Percentiles rank a stretch among this genome's conserved stretches.
phyloP scores from a whole-genome alignment of 108 stramenopile species.

The Skeletonema marinoi region DNA sequence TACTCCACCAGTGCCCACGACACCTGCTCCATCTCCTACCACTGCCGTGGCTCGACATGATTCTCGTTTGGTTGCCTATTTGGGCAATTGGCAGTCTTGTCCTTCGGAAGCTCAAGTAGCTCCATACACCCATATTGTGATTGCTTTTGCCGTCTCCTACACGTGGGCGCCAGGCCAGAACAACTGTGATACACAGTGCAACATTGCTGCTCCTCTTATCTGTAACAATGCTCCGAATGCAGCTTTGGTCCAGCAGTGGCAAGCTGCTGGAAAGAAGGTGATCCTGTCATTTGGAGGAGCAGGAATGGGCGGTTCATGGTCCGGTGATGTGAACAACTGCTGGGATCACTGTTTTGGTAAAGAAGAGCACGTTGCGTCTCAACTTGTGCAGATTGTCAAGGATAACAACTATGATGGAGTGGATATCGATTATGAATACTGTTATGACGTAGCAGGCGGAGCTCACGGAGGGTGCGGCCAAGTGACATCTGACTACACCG shows the following conservation, averaged over 20 bases:
- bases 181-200: constrained; percentile 45
- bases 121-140: constrained; percentile 62
- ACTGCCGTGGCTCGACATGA: constrained; percentile 19
- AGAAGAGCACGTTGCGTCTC: constrained; percentile 44
- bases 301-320: constrained; percentile 66
- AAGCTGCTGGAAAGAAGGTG: constrained; percentile 62
- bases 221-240: constrained; percentile 47
- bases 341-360: constrained; percentile 65
- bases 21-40: constrained; percentile 8
- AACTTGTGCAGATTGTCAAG: constrained; percentile 40
- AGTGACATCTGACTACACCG: not conserved
- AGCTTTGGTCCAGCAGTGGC: constrained; percentile 46
- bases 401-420: constrained; percentile 47
- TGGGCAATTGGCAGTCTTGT: constrained; percentile 70
- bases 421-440: constrained; percentile 62
- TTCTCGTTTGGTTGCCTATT: constrained; percentile 59
- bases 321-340: constrained; percentile 47
- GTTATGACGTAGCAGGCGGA: constrained; percentile 36
- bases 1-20: constrained; percentile 15
- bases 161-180: constrained; percentile 45
- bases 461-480: constrained; percentile 6
- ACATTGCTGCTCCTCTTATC: constrained; percentile 34
- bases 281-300: constrained; percentile 72
- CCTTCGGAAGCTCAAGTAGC: constrained; percentile 49
- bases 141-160: constrained; percentile 63